phyloP scores from a whole-genome alignment of 305 asterid species.

The Rubia peregrina region DNA sequence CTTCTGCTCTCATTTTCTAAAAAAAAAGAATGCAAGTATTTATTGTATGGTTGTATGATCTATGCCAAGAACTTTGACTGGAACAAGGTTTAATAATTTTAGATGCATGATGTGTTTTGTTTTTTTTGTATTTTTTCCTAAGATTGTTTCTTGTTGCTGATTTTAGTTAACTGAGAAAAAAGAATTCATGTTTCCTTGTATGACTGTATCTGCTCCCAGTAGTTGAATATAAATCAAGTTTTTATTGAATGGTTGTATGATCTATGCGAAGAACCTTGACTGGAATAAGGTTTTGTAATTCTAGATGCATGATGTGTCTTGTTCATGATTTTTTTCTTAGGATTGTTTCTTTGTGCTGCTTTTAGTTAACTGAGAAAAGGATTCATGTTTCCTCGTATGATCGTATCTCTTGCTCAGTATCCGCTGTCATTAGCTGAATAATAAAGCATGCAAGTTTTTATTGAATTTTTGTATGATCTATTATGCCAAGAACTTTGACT shows the following conservation, averaged over 20 bases:
- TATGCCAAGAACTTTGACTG: background rate
- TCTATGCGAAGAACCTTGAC: background rate
- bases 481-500: background rate
- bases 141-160: too few relatives aligned
- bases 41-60: background rate
- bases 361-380: background rate
- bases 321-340: too few relatives aligned
- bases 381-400: background rate
- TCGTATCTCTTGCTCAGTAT: background rate
- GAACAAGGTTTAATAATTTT: background rate
- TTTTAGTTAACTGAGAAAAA: background rate
- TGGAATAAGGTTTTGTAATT: background rate
- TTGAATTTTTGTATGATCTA: background rate
- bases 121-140: background rate
- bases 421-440: background rate
- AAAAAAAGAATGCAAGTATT: background rate
- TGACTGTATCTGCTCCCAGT: background rate
- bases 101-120: background rate
- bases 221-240: background rate
- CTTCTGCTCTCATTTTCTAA: background rate
- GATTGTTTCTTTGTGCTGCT: too few relatives aligned
- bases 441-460: background rate
- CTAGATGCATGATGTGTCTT: background rate
- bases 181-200: background rate
- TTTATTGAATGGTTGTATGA: background rate